These are phyloP conservation scores for Sclerospora graminicola DNA, from an alignment of 352 stramenopile species.

Conservation along the genomic window DNA sequence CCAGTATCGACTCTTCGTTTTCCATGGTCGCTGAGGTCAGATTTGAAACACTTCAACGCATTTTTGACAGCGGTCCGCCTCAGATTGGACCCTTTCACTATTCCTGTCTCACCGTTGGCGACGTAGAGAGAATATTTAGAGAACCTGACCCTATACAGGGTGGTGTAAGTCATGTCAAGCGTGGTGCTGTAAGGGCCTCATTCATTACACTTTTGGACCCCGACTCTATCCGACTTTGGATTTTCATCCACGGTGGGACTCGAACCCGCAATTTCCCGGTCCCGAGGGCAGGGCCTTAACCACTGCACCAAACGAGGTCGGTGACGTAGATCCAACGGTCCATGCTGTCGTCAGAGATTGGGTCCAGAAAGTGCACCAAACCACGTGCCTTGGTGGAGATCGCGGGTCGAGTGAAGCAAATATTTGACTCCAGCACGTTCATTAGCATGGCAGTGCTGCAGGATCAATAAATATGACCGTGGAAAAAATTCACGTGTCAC, in stretches of 20 bases:
- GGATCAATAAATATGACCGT: slow-evolving; percentile 32
- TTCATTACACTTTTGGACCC: too few relatives aligned
- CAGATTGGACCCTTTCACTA: slow-evolving; percentile 48
- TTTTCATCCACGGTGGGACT: too few relatives aligned
- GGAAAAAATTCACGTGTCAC: slow-evolving; percentile 35
- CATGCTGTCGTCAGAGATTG: slow-evolving; percentile 29
- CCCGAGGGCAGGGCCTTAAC: too few relatives aligned
- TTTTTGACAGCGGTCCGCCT: slow-evolving; percentile 39
- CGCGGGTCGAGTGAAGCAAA: slow-evolving; percentile 35
- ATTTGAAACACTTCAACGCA: slow-evolving; percentile 37
- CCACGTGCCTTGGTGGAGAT: slow-evolving; percentile 29
- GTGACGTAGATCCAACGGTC: slow-evolving; percentile 28
- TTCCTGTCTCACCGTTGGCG: slow-evolving; percentile 32
- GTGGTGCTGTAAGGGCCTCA: too few relatives aligned
- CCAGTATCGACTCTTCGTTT: slow-evolving; percentile 47
- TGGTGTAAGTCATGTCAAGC: too few relatives aligned
- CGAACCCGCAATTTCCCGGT: too few relatives aligned
- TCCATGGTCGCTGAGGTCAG: slow-evolving; percentile 36
- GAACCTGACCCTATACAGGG: too few relatives aligned
- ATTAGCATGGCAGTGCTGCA: slow-evolving; percentile 34
- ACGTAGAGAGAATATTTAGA: too few relatives aligned
- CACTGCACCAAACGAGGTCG: too few relatives aligned
- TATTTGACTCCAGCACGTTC: slow-evolving; percentile 34
- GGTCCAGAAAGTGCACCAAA: slow-evolving; percentile 27
- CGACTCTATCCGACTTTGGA: too few relatives aligned